A percentile compares a stretch with the other conserved stretches of the same genome.
Conservation (phyloP, 441 rosid genomes). For the Erysimum cheiri region DNA sequence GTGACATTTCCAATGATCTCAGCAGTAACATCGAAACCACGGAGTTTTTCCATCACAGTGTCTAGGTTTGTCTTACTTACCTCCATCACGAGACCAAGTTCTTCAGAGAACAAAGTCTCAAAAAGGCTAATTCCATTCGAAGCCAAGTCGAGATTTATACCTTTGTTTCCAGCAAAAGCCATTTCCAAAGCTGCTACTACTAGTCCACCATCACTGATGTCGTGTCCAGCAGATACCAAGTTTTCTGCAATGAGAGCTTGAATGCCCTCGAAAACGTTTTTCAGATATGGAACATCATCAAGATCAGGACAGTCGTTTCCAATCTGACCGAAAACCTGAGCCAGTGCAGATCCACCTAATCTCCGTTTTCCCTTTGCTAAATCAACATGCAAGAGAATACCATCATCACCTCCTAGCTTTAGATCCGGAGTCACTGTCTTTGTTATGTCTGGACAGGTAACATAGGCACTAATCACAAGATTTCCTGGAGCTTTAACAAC, state of each 20-base stretch:
- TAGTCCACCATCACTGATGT: slow-evolving; percentile 94
- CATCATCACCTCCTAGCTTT: slow-evolving; percentile 77
- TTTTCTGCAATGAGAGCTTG: slow-evolving; percentile 70
- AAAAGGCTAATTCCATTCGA: slow-evolving; percentile 70
- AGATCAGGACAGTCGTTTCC: slow-evolving; percentile 91
- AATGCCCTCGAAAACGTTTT: slow-evolving; percentile 71
- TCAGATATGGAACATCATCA: slow-evolving; percentile 79
- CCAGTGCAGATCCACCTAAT: slow-evolving; percentile 93
- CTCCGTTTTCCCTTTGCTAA: slow-evolving; percentile 86
- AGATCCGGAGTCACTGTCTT: slow-evolving; percentile 93
- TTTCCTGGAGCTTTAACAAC: slow-evolving; percentile 97
- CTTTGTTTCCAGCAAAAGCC: slow-evolving; percentile 96
- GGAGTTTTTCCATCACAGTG: slow-evolving; percentile 61
- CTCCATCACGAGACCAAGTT: slow-evolving; percentile 87
- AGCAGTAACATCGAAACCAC: slow-evolving; percentile 52
- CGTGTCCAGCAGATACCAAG: slow-evolving; percentile 85
- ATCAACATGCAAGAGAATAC: slow-evolving; percentile 82
- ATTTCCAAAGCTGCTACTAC: slow-evolving; percentile 80
- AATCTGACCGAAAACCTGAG: slow-evolving; percentile 86
- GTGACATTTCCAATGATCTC: slow-evolving; percentile 83
- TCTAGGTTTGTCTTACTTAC: slow-evolving; percentile 69
- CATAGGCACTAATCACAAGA: slow-evolving; percentile 89
- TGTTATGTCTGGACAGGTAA: slow-evolving; percentile 89
- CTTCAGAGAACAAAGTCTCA: slow-evolving; percentile 86
- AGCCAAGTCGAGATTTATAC: slow-evolving; percentile 59